These are phyloP conservation scores for Taphrina confusa DNA, from an alignment of 1,139 yeast genomes.

Conservation along the genomic window DNA sequence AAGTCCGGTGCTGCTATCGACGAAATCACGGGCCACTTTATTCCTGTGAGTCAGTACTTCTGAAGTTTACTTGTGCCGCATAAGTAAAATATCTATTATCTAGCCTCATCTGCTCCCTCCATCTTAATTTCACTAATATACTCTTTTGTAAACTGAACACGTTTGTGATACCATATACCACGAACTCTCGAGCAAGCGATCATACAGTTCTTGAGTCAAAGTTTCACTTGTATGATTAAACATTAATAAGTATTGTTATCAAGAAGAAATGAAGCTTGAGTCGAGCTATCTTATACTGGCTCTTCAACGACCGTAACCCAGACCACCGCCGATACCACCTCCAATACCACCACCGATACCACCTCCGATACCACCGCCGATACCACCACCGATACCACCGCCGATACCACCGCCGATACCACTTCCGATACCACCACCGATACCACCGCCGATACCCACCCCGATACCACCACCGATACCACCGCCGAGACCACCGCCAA, in stretches of 20 bases:
- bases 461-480: conserved; percentile 13
- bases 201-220: too few relatives aligned
- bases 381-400: conserved; percentile 12
- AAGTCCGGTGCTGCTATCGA: neutral
- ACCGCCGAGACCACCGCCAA: conserved; percentile 14
- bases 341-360: conserved; percentile 12
- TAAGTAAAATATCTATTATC: too few relatives aligned
- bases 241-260: too few relatives aligned
- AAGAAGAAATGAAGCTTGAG: too few relatives aligned
- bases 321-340: conserved; percentile 10
- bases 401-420: conserved; percentile 14
- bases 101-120: too few relatives aligned
- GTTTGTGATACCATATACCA: too few relatives aligned
- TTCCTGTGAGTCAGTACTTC: neutral
- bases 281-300: neutral
- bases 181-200: too few relatives aligned
- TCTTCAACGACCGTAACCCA: neutral
- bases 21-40: neutral
- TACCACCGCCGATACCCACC: conserved; percentile 13
- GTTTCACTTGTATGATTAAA: too few relatives aligned
- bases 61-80: too few relatives aligned
- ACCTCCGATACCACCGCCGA: conserved; percentile 16
- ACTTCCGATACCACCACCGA: conserved; percentile 6
- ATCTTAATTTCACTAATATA: too few relatives aligned
- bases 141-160: too few relatives aligned